Base-by-base conservation (phyloP, 257 asterid genomes). In the Fraxinus cuspidata region DNA sequence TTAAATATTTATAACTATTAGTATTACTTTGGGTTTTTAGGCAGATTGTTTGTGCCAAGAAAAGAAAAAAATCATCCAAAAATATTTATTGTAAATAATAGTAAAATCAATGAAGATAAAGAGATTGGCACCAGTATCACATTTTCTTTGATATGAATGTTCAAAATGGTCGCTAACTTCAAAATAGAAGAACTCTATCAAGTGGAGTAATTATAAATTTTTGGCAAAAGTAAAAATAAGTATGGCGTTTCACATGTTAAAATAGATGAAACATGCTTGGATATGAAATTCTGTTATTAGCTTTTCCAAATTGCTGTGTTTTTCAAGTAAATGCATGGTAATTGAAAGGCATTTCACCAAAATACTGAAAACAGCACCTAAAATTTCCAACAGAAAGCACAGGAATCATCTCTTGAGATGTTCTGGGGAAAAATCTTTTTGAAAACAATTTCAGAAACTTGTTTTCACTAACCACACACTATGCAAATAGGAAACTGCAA, bases 11-110 rank as follows among this genome's bases (percentile, higher is more conserved):
- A 19, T 21, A 10, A 23, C 32, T 60, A 25, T 7, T 23, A 63
- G 69, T 63, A 27, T 11, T 8, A 12, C 11, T 63, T 27, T 63
- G 69, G 35, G 69, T 5, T 23, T 18, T 63, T 23, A 63, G 34
- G 69, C 69, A 63, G 69, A 63, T 63, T 23, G 31, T 60, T 60
- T 23, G 16, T 60, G 68, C 32, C 68, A 23, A 60, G 68, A 60
- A 53, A 53, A 58, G 66, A 8, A 8, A 58, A 58, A 56, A 58
- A 1, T 3, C n/a, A 47, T 42, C 49, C 16, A 10, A 42, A 42
- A n/a, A 47, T 58, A 9, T n/a, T 58, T 58, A 58, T 21, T 7
- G 66, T 6, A 47, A 44, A 56, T n/a, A n/a, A n/a, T 23, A 58
- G 11, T 21, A 7, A n/a, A 53, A 21, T 23, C 4, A 58, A 58